phyloP scores from a whole-genome alignment of 495 filamentous ascomycete genomes.

The Penicillium lividum region DNA sequence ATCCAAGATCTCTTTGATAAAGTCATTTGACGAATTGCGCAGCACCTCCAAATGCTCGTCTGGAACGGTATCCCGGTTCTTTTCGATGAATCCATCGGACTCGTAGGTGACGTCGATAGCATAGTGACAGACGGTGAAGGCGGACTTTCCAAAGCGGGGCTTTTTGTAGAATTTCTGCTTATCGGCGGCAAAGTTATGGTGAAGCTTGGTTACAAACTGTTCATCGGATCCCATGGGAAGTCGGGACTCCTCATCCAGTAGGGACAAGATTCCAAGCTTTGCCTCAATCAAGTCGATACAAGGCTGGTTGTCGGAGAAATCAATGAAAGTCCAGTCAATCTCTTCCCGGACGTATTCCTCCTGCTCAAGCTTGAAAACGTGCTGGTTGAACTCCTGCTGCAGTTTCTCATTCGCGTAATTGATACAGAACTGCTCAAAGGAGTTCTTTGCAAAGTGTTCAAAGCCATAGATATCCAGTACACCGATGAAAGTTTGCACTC shows the following conservation, averaged over 20 bases:
- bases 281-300: constrained; percentile 99
- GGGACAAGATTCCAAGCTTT: constrained; percentile 87
- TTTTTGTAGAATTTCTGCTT: constrained; percentile 99
- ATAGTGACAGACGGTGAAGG: constrained; percentile 99
- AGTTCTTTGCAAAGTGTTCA: constrained; percentile 99
- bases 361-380: constrained; percentile 99
- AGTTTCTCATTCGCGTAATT: constrained; percentile 99
- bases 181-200: constrained; percentile 86
- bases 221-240: constrained; percentile 97
- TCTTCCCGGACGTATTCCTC: constrained; percentile 96
- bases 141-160: constrained; percentile 93
- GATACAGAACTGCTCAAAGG: constrained; percentile 99
- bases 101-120: constrained; percentile 98
- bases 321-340: constrained; percentile 99
- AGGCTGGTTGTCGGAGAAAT: constrained; percentile 99
- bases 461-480: constrained; percentile 99
- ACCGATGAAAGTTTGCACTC: constrained; percentile 92
- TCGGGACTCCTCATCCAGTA: constrained; percentile 94
- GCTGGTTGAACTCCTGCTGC: constrained; percentile 99
- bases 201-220: constrained; percentile 95
- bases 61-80: constrained; percentile 97
- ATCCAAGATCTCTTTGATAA: constrained; percentile 81
- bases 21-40: constrained; percentile 77
- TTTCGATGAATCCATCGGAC: constrained; percentile 99
- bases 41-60: constrained; percentile 97